Percentiles rank a stretch among this genome's conserved stretches.
phyloP scores from a whole-genome alignment of 371 early-diverging fungal genomes.

The Massospora cicadina region DNA sequence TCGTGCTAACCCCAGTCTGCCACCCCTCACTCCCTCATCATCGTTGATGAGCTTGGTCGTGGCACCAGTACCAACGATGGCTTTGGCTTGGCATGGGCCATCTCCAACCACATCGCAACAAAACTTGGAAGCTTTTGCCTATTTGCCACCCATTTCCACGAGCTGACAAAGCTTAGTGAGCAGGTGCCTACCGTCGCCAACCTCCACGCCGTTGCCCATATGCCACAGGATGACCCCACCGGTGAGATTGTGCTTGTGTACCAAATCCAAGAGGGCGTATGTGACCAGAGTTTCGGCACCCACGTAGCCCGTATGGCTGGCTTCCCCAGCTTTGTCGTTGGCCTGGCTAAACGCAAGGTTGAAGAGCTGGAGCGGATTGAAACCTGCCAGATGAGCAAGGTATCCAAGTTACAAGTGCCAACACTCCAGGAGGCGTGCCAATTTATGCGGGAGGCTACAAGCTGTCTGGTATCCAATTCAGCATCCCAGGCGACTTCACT shows the following conservation, averaged over 20 bases:
- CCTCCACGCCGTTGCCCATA: conserved; percentile 65
- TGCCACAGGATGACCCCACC: conserved; percentile 14
- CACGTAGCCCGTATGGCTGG: conserved; percentile 93
- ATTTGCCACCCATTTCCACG: conserved; percentile 98
- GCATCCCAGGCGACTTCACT: too few relatives aligned
- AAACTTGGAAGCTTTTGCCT: conserved; percentile 59
- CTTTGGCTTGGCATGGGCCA: conserved; percentile 91
- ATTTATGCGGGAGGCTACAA: background rate
- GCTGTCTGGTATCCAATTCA: background rate
- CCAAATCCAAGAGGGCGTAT: conserved; percentile 65
- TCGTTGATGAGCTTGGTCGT: conserved; percentile 98
- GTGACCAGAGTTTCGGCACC: conserved; percentile 96
- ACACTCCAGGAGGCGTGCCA: background rate
- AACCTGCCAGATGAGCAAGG: background rate
- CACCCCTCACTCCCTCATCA: conserved; percentile 72
- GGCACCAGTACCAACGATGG: conserved; percentile 99
- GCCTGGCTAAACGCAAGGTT: conserved; percentile 13
- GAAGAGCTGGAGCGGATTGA: conserved; percentile 4
- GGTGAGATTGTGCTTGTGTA: conserved; percentile 68
- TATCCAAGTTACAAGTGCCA: background rate
- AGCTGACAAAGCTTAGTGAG: conserved; percentile 67
- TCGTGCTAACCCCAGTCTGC: conserved; percentile 31
- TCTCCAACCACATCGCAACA: conserved; percentile 79
- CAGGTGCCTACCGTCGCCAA: conserved; percentile 59
- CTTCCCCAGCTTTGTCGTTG: conserved; percentile 75